Percentiles rank a stretch among this genome's conserved stretches.
Evolutionary conservation across 129 eudicot species (phyloP).

Genomic region (sunflower (Helianthus annuus)): DNA sequence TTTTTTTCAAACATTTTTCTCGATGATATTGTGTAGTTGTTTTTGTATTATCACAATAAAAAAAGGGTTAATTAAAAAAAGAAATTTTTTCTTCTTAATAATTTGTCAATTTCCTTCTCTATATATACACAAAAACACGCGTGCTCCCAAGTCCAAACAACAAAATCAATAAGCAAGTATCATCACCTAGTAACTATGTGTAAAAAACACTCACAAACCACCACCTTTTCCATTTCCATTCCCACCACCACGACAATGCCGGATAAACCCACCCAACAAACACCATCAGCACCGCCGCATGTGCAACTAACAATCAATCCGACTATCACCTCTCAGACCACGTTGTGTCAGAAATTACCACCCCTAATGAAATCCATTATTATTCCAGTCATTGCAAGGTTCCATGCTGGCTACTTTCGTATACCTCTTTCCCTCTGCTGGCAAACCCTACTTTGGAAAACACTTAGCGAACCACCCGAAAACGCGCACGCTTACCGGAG

Average conservation of each 20-base stretch:
- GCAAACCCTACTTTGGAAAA: slow-evolving; percentile 66
- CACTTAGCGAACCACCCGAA: slow-evolving; percentile 40
- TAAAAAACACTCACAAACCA: not conserved
- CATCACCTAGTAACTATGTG: not conserved
- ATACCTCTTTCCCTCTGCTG: slow-evolving; percentile 57
- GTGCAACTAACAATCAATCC: slow-evolving; percentile 21
- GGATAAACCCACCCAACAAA: not conserved
- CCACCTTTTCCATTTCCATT: not conserved
- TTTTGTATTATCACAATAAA: no score
- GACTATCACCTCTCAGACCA: no score
- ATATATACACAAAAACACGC: not conserved
- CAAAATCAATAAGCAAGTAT: not conserved
- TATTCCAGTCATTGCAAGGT: slow-evolving; percentile 33
- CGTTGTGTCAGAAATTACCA: not conserved
- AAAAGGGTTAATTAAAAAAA: no score
- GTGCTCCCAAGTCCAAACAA: not conserved
- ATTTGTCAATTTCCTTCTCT: not conserved
- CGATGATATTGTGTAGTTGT: no score
- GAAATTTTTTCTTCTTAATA: no score
- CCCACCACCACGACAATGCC: not conserved
- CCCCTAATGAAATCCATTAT: slow-evolving; percentile 17
- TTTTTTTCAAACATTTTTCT: no score
- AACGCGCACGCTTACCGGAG: slow-evolving; percentile 39
- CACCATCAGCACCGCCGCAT: slow-evolving; percentile 1
- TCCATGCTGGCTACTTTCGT: slow-evolving; percentile 77